phyloP scores from a whole-genome alignment of 768 basidiomycete genomes.

The Tremella yokohamensis region DNA sequence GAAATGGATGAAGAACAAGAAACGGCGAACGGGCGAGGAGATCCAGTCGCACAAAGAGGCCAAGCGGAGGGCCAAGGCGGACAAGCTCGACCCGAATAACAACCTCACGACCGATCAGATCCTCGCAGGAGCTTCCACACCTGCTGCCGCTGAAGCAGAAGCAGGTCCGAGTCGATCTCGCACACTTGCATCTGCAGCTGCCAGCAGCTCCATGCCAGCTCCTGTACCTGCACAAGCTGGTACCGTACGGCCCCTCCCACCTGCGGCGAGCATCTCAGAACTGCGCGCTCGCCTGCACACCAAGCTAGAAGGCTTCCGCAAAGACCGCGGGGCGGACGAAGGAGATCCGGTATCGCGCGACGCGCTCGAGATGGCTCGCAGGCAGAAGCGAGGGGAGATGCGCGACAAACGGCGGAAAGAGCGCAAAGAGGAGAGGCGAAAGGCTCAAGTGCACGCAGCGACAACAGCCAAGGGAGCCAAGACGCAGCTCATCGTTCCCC shows the following conservation, averaged over 20 bases:
- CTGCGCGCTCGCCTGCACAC: constrained; percentile 42
- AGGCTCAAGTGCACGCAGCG: no score
- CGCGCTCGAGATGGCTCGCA: constrained; percentile 73
- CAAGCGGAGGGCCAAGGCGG: constrained; percentile 73
- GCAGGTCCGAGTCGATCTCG: neutral
- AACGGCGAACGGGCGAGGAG: constrained; percentile 75
- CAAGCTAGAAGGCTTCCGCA: constrained; percentile 42
- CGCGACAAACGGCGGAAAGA: constrained; percentile 80
- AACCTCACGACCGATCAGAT: constrained; percentile 70
- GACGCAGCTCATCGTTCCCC: constrained; percentile 47
- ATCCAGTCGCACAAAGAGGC: constrained; percentile 69
- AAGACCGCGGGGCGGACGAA: constrained; percentile 52
- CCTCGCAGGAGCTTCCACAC: constrained; percentile 46
- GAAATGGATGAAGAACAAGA: constrained; percentile 67
- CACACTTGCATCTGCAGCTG: no score
- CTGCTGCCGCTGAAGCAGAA: constrained; percentile 7
- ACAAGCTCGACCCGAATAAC: constrained; percentile 94
- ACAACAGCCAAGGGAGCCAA: neutral
- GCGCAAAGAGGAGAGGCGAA: constrained; percentile 70
- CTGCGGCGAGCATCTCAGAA: constrained; percentile 41
- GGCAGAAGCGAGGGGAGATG: constrained; percentile 72
- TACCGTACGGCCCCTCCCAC: constrained; percentile 37
- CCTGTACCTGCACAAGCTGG: constrained; percentile 3
- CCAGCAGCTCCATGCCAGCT: constrained; percentile 5
- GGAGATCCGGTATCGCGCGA: constrained; percentile 61